A percentile compares a stretch with the other conserved stretches of the same genome.
Conservation (phyloP, 495 filamentous ascomycete genomes). For the Haplographium delicatum region DNA sequence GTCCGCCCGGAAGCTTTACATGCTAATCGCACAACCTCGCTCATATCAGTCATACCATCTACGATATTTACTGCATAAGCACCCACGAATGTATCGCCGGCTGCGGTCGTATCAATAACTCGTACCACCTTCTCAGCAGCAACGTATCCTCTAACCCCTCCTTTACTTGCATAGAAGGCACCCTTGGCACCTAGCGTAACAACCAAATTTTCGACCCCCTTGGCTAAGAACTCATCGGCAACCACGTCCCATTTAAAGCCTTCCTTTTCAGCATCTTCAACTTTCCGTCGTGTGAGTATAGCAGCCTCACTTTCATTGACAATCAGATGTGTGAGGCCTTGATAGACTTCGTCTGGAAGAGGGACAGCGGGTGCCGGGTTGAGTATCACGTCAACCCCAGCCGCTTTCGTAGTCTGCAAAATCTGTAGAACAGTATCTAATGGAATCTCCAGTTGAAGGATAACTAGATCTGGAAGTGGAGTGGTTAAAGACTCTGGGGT, state of each 20-base stretch:
- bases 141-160: conserved; percentile 39
- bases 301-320: conserved; percentile 90
- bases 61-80: conserved; percentile 70
- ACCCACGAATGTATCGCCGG: conserved; percentile 93
- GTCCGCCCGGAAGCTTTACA: conserved; percentile 69
- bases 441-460: conserved; percentile 90
- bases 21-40: conserved; percentile 56
- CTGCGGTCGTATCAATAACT: conserved; percentile 90
- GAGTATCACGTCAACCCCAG: conserved; percentile 57
- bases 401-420: conserved; percentile 45
- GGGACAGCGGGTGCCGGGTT: conserved; percentile 73
- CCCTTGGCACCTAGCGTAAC: conserved; percentile 81
- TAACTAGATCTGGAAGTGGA: conserved; percentile 56
- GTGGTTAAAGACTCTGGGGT: conserved; percentile 37
- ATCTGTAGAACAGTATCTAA: conserved; percentile 63
- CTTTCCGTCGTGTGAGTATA: conserved; percentile 49
- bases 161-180: conserved; percentile 56
- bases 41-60: conserved; percentile 38
- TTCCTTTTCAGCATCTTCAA: conserved; percentile 42
- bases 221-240: conserved; percentile 51
- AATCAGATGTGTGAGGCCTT: conserved; percentile 69
- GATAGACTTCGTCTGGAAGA: conserved; percentile 63
- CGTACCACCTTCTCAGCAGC: conserved; percentile 52
- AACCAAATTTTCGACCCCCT: conserved; percentile 70
- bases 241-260: conserved; percentile 40